phyloP scores from a whole-genome alignment of 1,139 yeast species.

The Yamadazyma jaroonii region DNA sequence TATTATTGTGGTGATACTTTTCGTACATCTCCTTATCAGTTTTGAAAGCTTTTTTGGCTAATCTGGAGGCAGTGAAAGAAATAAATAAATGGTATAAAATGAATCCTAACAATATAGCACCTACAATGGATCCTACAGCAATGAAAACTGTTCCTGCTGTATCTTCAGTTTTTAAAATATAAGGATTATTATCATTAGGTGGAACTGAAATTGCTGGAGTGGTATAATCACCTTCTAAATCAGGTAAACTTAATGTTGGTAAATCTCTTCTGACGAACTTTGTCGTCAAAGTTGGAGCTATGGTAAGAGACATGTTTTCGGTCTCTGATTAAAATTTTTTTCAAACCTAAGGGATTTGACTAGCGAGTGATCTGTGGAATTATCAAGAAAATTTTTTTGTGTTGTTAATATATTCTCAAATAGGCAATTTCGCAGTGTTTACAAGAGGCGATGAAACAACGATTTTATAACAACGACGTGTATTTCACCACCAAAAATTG shows the following conservation, averaged over 20 bases:
- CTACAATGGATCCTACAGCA: slow-evolving; percentile 70
- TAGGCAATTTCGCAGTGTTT: slow-evolving; percentile 5
- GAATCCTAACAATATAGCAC: slow-evolving; percentile 49
- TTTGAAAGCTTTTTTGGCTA: slow-evolving; percentile 35
- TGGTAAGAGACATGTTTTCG: slow-evolving; percentile 1
- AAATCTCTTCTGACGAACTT: slow-evolving; percentile 10
- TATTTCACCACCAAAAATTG: too few relatives aligned
- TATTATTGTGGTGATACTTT: slow-evolving; percentile 36
- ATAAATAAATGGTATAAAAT: slow-evolving; percentile 36
- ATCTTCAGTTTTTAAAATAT: slow-evolving; percentile 44
- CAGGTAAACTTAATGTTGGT: slow-evolving; percentile 12
- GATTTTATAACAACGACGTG: not conserved
- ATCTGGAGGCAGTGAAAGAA: slow-evolving; percentile 36
- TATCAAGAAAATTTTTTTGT: slow-evolving; percentile 4
- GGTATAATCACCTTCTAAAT: slow-evolving; percentile 20
- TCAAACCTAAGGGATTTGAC: too few relatives aligned
- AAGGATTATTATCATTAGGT: slow-evolving; percentile 57
- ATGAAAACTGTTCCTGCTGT: slow-evolving; percentile 81
- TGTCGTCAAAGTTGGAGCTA: slow-evolving; percentile 14
- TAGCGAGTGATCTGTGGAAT: not conserved
- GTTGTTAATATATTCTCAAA: slow-evolving; percentile 4
- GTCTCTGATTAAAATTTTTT: too few relatives aligned
- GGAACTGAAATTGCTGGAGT: slow-evolving; percentile 70
- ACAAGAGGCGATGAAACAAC: slow-evolving; percentile 3
- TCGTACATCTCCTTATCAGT: slow-evolving; percentile 35